Evolutionary conservation across 129 eudicot species (phyloP), one percentile per base, ranked within the genome.

Genomic region (Centaurea solstitialis): DNA sequence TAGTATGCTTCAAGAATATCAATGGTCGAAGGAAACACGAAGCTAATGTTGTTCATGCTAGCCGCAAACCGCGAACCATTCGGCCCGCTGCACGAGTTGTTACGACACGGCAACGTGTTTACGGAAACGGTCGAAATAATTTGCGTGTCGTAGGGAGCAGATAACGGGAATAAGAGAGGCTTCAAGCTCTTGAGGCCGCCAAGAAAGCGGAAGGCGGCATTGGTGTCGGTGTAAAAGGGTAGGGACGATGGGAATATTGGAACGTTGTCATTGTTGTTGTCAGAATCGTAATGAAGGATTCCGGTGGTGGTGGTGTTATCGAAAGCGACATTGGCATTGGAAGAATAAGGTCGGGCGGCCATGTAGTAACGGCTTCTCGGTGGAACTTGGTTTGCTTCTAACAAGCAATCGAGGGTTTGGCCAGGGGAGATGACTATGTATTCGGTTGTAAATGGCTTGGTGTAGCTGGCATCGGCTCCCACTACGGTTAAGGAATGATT

Each of bases 1-100:
- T 83, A 90, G 70, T 92, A 92, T 3, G 97, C 97, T 75, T 85
- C 68, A 3, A 90, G 81, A 61, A 92, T 79, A 67, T 90, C 93
- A 20, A 87, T 79, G 0, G 71, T 57, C 0, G 71, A 15, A 9
- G 93, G 97, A 20, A 17, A 17, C 21, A 40, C 76, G 40, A 92
- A 92, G 81, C 90, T 90, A 3, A 86, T 83, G 72, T 92, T 92
- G 86, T 83, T 92, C 87, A 92, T 81, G 77, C 93, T 90, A 22
- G 93, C 91, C 5, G 89, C 86, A 1, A 92, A 47, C 28, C 91
- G 83, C 2, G 94, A 73, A 62, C 94, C 94, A 61, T 92, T 86
- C 6, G 93, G 97, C 9, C 97, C 94, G 0, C 22, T 83, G 53
- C 97, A 90, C 1, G 85, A 68, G 17, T 47, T 30, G 70, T 80